These are phyloP conservation scores for Metarhizium sp. DNA, from an alignment of 2,329 filamentous ascomycete species.

Conservation along the genomic window DNA sequence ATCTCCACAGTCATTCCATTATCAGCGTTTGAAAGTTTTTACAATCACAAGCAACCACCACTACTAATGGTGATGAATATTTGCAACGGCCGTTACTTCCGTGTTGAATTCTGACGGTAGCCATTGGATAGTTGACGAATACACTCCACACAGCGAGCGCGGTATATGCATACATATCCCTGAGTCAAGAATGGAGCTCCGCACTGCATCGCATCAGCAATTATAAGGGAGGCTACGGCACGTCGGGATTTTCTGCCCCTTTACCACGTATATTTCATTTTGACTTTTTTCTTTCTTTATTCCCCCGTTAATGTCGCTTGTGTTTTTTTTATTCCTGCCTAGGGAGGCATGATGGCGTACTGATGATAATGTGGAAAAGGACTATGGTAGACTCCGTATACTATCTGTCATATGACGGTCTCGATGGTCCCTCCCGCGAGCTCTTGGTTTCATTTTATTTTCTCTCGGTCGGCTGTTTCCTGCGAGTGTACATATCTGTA, in stretches of 20 bases:
- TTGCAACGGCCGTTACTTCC: not conserved
- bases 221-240: not conserved
- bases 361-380: not conserved
- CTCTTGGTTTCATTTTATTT: not conserved
- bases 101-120: not conserved
- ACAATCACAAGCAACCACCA: not conserved
- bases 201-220: no score
- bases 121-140: not conserved
- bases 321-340: not conserved
- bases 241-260: not conserved
- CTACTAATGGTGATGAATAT: not conserved
- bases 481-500: not conserved
- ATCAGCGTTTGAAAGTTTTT: not conserved
- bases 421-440: not conserved
- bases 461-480: not conserved
- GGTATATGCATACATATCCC: not conserved
- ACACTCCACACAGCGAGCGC: not conserved
- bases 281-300: not conserved
- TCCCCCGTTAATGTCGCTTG: not conserved
- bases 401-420: not conserved
- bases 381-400: not conserved
- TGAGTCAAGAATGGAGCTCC: not conserved
- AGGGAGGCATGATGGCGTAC: conserved; percentile 2
- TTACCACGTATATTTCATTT: not conserved
- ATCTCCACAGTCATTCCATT: not conserved